These are phyloP conservation scores for Vinca minor DNA, from an alignment of 257 asterid genomes.

Conservation along the genomic window DNA sequence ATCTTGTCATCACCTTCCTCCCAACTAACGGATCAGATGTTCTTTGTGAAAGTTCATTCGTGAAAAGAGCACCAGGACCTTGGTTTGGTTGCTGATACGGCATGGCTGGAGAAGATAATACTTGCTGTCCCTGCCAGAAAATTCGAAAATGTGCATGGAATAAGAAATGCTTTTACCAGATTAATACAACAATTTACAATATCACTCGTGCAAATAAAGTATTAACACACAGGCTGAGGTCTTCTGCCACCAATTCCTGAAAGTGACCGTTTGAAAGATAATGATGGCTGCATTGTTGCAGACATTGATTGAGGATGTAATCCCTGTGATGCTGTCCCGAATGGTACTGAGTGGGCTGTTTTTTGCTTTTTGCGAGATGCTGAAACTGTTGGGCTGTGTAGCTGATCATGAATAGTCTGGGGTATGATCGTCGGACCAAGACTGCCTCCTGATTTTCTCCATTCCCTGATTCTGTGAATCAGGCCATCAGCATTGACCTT, in stretches of 20 bases:
- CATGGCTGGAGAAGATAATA: conserved; percentile 32
- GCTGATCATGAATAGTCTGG: conserved; percentile 48
- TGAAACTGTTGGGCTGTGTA: conserved; percentile 61
- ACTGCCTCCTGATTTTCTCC: conserved; percentile 83
- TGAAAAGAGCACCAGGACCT: conserved; percentile 41
- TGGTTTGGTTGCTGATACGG: conserved; percentile 54
- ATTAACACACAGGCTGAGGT: conserved; percentile 17
- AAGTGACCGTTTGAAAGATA: conserved; percentile 55
- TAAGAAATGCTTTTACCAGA: not conserved
- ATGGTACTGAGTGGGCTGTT: conserved; percentile 47
- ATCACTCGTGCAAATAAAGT: not conserved
- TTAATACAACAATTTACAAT: not conserved
- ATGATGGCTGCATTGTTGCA: conserved; percentile 35
- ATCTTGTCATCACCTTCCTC: conserved; percentile 91
- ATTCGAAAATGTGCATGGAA: not conserved
- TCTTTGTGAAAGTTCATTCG: conserved; percentile 52
- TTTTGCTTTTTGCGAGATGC: conserved; percentile 77
- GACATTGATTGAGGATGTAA: conserved; percentile 41
- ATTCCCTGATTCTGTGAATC: conserved; percentile 83
- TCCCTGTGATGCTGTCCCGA: conserved; percentile 38
- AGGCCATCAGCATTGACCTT: conserved; percentile 84
- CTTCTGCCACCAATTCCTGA: conserved; percentile 47
- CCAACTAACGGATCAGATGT: conserved; percentile 58
- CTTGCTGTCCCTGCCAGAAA: conserved; percentile 31
- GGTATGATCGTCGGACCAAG: not conserved